Evolutionary conservation across 2,329 filamentous ascomycete species (phyloP).

Genomic region (Fusarium anthophilum): DNA sequence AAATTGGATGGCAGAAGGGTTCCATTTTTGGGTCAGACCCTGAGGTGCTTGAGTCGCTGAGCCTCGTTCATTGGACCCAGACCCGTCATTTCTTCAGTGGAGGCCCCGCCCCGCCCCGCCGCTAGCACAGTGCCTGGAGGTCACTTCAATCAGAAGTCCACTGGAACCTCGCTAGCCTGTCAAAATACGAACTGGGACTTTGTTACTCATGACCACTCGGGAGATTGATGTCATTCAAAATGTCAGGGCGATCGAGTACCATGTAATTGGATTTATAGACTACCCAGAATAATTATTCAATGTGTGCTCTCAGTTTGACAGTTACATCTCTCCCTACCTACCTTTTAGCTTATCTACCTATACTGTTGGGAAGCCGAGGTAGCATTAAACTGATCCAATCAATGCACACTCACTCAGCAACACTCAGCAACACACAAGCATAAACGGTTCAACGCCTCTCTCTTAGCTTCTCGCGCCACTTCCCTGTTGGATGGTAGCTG

Average conservation of each 20-base stretch:
- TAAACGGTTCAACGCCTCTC: constrained; percentile 21
- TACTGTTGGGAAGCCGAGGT: neutral
- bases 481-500: constrained; percentile 6
- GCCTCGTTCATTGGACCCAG: neutral
- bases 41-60: constrained; percentile 4
- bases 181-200: constrained; percentile 21
- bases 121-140: constrained; percentile 1
- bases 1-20: constrained; percentile 1
- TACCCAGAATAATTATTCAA: neutral
- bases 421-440: neutral
- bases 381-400: neutral
- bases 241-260: neutral
- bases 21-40: constrained; percentile 26
- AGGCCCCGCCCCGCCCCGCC: neutral
- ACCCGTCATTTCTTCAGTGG: neutral
- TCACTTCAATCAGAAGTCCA: neutral
- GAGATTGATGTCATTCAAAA: constrained; percentile 34
- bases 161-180: constrained; percentile 10
- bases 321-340: neutral
- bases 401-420: neutral
- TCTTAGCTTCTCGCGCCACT: constrained; percentile 17
- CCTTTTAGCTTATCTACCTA: neutral
- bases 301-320: neutral
- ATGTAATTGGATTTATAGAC: neutral
- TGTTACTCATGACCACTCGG: neutral